phyloP scores from a whole-genome alignment of 225 moss, liverwort and hornwort genomes.

The Polytrichum formosum region DNA sequence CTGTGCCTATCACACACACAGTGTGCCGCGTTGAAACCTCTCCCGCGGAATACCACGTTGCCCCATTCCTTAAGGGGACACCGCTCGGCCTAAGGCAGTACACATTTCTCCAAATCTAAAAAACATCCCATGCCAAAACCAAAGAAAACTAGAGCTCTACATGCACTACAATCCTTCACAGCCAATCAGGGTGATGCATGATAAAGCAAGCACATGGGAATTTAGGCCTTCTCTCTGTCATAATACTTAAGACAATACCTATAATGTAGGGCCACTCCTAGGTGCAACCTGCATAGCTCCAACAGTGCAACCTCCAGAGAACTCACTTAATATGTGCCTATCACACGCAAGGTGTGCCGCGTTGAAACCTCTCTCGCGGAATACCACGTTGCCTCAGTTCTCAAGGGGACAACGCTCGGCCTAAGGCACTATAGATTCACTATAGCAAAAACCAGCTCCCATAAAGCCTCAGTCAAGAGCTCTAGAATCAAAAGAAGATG shows the following conservation, averaged over 20 bases:
- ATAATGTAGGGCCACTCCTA: conserved; percentile 42
- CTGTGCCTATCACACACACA: conserved; percentile 82
- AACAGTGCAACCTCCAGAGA: conserved; percentile 35
- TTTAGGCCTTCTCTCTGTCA: too few species aligned
- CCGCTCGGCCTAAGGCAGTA: conserved; percentile 98
- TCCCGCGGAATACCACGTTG: conserved; percentile 99
- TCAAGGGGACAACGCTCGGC: conserved; percentile 93
- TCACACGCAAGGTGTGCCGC: conserved; percentile 92
- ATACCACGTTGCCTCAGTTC: conserved; percentile 95
- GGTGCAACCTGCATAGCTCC: conserved; percentile 44
- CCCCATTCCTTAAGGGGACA: conserved; percentile 68
- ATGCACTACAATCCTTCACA: too few species aligned
- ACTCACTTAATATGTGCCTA: conserved; percentile 66
- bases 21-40: conserved; percentile 91
- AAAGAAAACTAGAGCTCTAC: too few species aligned
- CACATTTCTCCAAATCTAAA: neutral
- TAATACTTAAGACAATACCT: conserved; percentile 1
- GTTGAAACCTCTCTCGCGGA: conserved; percentile 92
- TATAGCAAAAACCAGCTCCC: too few species aligned
- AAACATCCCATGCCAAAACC: neutral
- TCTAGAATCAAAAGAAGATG: too few species aligned
- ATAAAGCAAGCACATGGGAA: too few species aligned
- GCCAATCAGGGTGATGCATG: too few species aligned
- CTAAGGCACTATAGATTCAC: conserved; percentile 53
- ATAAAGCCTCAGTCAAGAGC: too few species aligned